Evolutionary conservation across 345 rosid species (phyloP), one percentile per base, ranked within the genome.

Genomic region (Passiflora organensis): DNA sequence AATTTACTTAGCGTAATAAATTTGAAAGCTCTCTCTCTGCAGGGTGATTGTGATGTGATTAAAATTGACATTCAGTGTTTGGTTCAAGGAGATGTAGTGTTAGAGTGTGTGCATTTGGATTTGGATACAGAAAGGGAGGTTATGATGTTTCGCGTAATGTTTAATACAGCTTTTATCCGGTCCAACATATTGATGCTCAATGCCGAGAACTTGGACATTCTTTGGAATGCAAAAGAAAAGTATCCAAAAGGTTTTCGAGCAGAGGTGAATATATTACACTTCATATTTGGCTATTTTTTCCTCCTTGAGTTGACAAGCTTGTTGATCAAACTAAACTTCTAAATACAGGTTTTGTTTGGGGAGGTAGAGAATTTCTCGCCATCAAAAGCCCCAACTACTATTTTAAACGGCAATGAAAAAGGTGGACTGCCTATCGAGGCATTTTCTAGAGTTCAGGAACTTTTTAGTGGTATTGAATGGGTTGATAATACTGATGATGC

Each of bases 351-450:
- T 72, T 80, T 93, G 78, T 93, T 93, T 84, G 99, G 94, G 58
- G 94, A 93, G 52, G 78, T 72, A 69, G 96, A 89, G 64, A 84
- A 72, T 62, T 60, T 71, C 25, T 80, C 77, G 55, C 95, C 89
- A 23, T 81, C 74, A 44, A 81, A 75, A 64, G 89, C 74, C 59
- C 89, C 86, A 43, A 79, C 76, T 21, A 58, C 85, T 57, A 71
- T 86, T 52, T 69, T 89, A 68, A 86, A 81, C 76, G 95, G 95
- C 22, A 96, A 93, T 76, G 96, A 82, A 75, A 89, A 86, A 72
- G 94, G 96, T 56, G 99, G 99, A 67, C 72, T 93, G 70, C 99
- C 99, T 37, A 81, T 93, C 62, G 99, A 93, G 81, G 99, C 96
- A 23, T 93, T 93, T 78, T 93, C 96, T 46, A 80, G 80, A 67